Evolutionary conservation across 1,139 yeast genomes (phyloP), one percentile per base, ranked within the genome.

Genomic region (Suhomyces chickasaworum): DNA sequence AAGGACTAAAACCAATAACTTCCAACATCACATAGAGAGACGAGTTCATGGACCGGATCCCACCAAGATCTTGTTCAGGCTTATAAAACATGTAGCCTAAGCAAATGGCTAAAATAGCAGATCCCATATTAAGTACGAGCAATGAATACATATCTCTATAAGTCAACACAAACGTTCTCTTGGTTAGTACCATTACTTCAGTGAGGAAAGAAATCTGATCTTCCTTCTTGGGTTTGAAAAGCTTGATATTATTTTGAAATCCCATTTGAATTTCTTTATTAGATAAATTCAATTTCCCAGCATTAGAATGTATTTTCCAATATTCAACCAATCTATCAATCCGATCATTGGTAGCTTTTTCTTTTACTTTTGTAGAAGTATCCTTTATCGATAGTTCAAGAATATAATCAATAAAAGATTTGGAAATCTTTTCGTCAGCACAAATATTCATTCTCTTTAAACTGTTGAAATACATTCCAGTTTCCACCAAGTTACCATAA

Each of bases 61-160:
- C 96, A 0, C 85, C 77, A 23, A 83, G 56, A 12, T 83, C 75
- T 3, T 78, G 77, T 17, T 73, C 79, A 0, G 93, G 89, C 53
- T 78, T 78, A 61, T 68, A 86, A 58, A 84, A 89, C 47, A 88
- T 77, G 90, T 95, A 87, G 0, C 96, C 96, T 40, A 80, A 69
- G 21, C 83, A 67, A 1, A 81, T 58, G 0, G 86, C 90, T 61
- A 87, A 69, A 3, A 84, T 51, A 0, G 78, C 51, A 0, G 86
- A 73, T 39, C 86, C 89, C n/a, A 78, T 59, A 16, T 81, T 62
- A 16, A 85, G 67, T 0, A 87, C 81, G 5, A 72, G 45, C 39
- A 81, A 66, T 0, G 89, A 83, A 46, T 73, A 62, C 3, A 73
- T 76, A 58, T 89, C 96, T 49, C 95, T 71, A 25, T 68, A 65